Base-by-base conservation (phyloP, 176 grass and related monocot genomes). In the Zoysia pacifica region DNA sequence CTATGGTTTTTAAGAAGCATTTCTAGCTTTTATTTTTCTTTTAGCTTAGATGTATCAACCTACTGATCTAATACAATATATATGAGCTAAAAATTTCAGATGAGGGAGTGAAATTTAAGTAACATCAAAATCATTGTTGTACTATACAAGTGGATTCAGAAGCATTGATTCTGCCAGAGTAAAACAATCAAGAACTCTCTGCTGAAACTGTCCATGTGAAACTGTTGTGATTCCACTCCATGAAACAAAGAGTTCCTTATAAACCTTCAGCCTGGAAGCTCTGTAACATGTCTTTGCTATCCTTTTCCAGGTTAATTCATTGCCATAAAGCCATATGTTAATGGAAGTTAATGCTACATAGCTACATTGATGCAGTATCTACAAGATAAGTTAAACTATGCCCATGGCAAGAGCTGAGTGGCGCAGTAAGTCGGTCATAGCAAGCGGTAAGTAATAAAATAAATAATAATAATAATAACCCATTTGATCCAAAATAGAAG, bases 71-170 rank as follows among this genome's bases (percentile, higher is more conserved):
- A 35, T 36, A 36, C 1, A 62, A 36, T 36, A 62, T 36, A 62
- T 62, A 36, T 69, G 3, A 75, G 47, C 37, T 69, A 40, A 40
- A 9, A 88, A 64, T 65, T 76, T 75, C 28, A 37, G 63, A 48
- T 81, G n/a, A 87, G 38, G 63, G 9, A 40, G 28, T 7, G 13
- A 80, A 13, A 85, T 85, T 71, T 61, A 43, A 66, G 65, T 45
- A 6, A 71, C 65, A 77, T 44, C 38, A 15, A 65, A 5, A 66
- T 48, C n/a, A 45, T 13, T 76, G n/a, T 41, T 50, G 14, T 70
- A 69, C 63, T 20, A 51, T 69, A 50, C 11, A 69, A 62, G 40
- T 86, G 13, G 53, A 28, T 20, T 52, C 16, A 51, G 43, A 77
- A 39, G 9, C 38, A 66, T 81, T 72, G 11, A 67, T 64, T 55